Conservation (phyloP, 305 asterid species). For the Solanum hybrid region DNA sequence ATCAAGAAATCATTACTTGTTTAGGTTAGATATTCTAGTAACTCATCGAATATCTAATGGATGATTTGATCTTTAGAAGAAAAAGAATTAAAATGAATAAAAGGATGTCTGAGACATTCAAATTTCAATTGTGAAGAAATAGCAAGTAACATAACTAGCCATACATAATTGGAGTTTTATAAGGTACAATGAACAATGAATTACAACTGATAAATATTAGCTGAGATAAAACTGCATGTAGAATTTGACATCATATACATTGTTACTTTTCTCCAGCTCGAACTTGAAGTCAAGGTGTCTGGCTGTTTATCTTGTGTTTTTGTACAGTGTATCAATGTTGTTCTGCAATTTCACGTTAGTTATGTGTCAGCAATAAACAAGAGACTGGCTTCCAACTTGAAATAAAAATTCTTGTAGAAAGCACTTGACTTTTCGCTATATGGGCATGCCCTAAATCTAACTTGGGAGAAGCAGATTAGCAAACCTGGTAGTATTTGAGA, state of each 20-base stretch:
- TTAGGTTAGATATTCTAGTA: background rate
- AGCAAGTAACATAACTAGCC: background rate
- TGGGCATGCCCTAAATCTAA: background rate
- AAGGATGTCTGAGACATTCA: background rate
- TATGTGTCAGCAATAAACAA: constrained; percentile 2
- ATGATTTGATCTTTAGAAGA: background rate
- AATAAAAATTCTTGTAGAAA: background rate
- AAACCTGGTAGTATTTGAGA: constrained; percentile 61
- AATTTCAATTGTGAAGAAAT: background rate
- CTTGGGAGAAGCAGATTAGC: constrained; percentile 5
- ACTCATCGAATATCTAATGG: background rate
- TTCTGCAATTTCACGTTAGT: constrained; percentile 34
- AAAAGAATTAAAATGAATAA: background rate
- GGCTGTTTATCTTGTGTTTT: constrained; percentile 32
- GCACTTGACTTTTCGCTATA: background rate
- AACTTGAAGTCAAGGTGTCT: background rate
- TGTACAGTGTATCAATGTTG: constrained; percentile 48
- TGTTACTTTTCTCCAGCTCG: background rate
- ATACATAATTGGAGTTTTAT: background rate
- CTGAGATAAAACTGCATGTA: background rate
- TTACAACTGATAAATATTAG: background rate
- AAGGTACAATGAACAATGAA: background rate
- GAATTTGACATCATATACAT: background rate
- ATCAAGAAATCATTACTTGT: background rate
- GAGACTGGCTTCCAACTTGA: background rate